phyloP scores from a whole-genome alignment of 306 rosid genomes.

The Vicia sativa region DNA sequence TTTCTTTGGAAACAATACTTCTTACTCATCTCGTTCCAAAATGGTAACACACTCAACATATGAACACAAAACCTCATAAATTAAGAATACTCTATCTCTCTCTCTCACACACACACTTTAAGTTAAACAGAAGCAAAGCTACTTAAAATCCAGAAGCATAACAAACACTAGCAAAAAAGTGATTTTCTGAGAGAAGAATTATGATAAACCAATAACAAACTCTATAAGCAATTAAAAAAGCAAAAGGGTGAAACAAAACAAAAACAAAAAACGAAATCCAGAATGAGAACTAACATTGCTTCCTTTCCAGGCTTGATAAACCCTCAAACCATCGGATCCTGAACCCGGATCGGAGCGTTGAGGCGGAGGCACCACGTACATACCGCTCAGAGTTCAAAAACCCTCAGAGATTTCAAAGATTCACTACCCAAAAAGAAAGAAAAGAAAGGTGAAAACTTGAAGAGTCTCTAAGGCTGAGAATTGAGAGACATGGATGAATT shows the following conservation, averaged over 20 bases:
- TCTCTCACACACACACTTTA: neutral
- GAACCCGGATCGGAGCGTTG: slow-evolving; percentile 77
- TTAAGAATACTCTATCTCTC: neutral
- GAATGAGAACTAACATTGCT: slow-evolving; percentile 69
- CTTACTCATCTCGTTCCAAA: slow-evolving; percentile 24
- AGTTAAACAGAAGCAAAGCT: slow-evolving; percentile 3
- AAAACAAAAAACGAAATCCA: slow-evolving; percentile 1
- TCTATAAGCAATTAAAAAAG: slow-evolving; percentile 5
- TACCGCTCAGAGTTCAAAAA: slow-evolving; percentile 38
- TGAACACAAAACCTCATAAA: slow-evolving; percentile 24
- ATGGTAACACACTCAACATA: neutral
- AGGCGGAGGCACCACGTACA: slow-evolving; percentile 98
- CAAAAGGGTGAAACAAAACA: neutral
- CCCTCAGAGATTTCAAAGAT: slow-evolving; percentile 18
- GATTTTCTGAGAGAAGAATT: slow-evolving; percentile 17
- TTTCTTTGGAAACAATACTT: slow-evolving; percentile 1
- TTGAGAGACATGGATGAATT: slow-evolving; percentile 30
- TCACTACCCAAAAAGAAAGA: neutral
- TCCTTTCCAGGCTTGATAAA: slow-evolving; percentile 92
- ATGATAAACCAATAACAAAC: slow-evolving; percentile 12
- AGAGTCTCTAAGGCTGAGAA: slow-evolving; percentile 33
- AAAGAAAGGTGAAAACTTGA: slow-evolving; percentile 40
- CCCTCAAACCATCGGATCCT: slow-evolving; percentile 79
- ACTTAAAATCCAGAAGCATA: slow-evolving; percentile 15
- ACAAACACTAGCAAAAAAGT: neutral